These are phyloP conservation scores for Tolypocladium inflatum DNA, from an alignment of 2,329 filamentous ascomycete species.

Conservation along the genomic window DNA sequence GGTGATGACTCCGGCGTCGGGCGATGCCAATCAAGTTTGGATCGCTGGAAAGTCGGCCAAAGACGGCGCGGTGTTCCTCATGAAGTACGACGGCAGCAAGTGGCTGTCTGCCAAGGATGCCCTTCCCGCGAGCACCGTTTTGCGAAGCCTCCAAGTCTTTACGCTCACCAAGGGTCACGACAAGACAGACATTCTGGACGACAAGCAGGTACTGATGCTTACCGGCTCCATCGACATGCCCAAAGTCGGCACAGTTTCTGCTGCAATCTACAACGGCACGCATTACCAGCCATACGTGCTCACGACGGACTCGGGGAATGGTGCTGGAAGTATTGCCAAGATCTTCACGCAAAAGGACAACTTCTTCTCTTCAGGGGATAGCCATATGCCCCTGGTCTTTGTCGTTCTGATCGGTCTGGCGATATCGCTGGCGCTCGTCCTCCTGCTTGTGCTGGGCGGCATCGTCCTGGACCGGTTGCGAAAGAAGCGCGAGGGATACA, in stretches of 20 bases:
- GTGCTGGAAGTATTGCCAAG: conserved; percentile 64
- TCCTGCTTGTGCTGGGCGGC: conserved; percentile 67
- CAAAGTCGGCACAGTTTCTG: conserved; percentile 71
- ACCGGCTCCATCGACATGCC: conserved; percentile 75
- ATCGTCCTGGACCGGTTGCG: conserved; percentile 67
- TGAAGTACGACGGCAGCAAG: conserved; percentile 67
- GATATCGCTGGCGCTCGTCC: conserved; percentile 67
- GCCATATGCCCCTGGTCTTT: conserved; percentile 61
- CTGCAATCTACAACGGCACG: conserved; percentile 80
- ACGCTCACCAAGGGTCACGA: conserved; percentile 60
- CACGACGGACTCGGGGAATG: conserved; percentile 56
- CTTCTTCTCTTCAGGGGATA: conserved; percentile 55
- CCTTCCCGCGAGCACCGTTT: conserved; percentile 55
- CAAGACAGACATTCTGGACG: conserved; percentile 51
- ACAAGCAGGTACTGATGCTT: conserved; percentile 65
- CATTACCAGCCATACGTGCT: conserved; percentile 70
- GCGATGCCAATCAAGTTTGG: conserved; percentile 69
- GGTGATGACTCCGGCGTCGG: conserved; percentile 64
- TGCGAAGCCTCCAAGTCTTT: conserved; percentile 77
- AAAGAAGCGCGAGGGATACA: conserved; percentile 70
- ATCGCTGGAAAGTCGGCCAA: conserved; percentile 57
- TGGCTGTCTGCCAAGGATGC: conserved; percentile 58
- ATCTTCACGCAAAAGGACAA: conserved; percentile 77
- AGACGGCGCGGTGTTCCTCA: conserved; percentile 64
- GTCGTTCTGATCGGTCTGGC: conserved; percentile 74